A percentile compares a stretch with the other conserved stretches of the same genome.
phyloP scores from a whole-genome alignment of 1,284 basidiomycete species.

The Trichosporon sp. region DNA sequence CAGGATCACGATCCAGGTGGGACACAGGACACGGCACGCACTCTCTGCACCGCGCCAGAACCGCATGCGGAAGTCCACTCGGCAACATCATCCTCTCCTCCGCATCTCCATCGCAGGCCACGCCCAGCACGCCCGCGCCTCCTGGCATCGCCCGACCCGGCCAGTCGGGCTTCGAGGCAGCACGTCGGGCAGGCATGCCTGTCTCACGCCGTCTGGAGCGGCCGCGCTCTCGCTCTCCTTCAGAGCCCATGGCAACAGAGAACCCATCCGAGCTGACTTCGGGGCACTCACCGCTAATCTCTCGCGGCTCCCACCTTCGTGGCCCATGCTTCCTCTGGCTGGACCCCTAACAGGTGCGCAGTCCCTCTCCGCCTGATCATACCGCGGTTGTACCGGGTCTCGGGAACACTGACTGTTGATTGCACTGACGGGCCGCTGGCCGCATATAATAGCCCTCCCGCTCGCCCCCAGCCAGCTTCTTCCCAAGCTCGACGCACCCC shows the following conservation, averaged over 20 bases:
- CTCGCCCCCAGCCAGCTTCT: background rate
- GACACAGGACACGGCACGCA: background rate
- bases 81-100: background rate
- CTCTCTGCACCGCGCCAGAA: background rate
- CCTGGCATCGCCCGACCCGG: background rate
- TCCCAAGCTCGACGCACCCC: background rate
- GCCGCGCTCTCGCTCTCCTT: background rate
- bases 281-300: background rate
- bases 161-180: background rate
- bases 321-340: background rate
- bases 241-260: background rate
- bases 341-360: background rate
- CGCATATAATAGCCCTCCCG: background rate
- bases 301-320: background rate
- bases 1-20: background rate
- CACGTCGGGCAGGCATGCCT: background rate
- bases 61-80: background rate
- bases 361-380: background rate
- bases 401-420: conserved; percentile 1
- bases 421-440: background rate
- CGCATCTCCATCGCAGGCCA: background rate
- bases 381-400: background rate
- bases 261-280: background rate
- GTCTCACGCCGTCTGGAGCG: background rate
- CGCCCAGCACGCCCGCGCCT: background rate